phyloP scores from a whole-genome alignment of 441 rosid genomes.

The Arabidopsis lyrata region DNA sequence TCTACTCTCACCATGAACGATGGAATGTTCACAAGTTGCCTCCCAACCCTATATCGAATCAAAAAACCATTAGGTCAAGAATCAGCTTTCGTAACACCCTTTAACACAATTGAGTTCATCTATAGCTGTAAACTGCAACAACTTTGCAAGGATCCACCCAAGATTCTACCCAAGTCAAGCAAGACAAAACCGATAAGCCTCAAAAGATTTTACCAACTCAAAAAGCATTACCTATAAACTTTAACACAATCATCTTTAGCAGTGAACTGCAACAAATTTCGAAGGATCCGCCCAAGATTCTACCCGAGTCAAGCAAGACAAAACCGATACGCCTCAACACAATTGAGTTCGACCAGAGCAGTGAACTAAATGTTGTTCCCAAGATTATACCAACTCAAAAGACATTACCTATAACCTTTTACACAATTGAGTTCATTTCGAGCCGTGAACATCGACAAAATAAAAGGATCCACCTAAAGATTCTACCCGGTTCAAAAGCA shows the following conservation, averaged over 20 bases:
- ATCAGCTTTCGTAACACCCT: background rate
- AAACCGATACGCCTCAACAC: background rate
- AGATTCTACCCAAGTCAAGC: background rate
- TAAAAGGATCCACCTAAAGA: background rate
- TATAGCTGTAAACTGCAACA: background rate
- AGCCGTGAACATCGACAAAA: background rate
- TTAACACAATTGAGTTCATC: conserved; percentile 2
- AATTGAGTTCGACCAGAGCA: background rate
- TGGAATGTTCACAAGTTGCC: conserved; percentile 80
- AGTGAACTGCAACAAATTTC: background rate
- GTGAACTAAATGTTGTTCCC: background rate
- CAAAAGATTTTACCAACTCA: background rate
- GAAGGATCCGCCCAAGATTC: background rate
- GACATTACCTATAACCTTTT: background rate
- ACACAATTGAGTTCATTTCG: background rate
- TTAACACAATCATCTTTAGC: background rate
- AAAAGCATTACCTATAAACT: too few species aligned
- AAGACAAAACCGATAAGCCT: background rate
- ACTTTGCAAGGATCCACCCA: background rate
- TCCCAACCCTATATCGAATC: conserved; percentile 60
- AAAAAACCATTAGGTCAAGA: background rate
- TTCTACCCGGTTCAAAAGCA: background rate
- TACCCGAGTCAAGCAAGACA: background rate
- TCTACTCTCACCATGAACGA: conserved; percentile 80
- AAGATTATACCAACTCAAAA: background rate